Base-by-base conservation (phyloP, 148 eudicot species). In the Spergularia marina region DNA sequence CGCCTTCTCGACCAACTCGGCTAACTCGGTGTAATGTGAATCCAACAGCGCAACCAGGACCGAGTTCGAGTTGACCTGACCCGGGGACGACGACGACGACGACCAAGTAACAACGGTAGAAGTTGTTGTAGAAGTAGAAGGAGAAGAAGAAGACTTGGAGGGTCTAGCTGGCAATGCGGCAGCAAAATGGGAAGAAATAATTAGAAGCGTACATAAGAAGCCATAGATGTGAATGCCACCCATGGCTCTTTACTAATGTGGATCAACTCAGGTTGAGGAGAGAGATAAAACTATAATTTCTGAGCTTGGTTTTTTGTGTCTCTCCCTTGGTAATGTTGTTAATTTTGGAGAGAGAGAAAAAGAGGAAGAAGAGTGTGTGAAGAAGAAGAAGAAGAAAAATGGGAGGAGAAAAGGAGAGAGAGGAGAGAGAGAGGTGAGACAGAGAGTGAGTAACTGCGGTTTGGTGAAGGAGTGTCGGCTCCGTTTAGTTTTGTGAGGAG, bases 1-100 rank as follows among this genome's bases (percentile, higher is more conserved):
- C 2, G 91, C 91, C 20, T 88, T 88, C 61, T 88, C 91, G 2
- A 88, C 84, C 3, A 89, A 74, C 69, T 87, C 92, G 10, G 90
- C 84, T 5, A 89, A 62, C 51, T 89, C 90, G 30, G 92, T 85
- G 65, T 87, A 89, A 74, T 79, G 92, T 7, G 92, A 89, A 77
- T 89, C 92, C 12, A 89, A 79, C 1, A 89, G 80, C 0, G 90
- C 92, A 0, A 89, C 86, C n/a, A 89, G 73, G 16, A 89, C 86
- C 0, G 92, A 89, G 78, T 89, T 89, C 8, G 92, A 89, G 77
- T 85, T 85, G 76, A 89, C 82, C 65, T 80, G 88, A 58, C 53
- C 49, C 41, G 74, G 62, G 2, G 72, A 16, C 0, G 73, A 20
- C 8, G 53, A 10, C 41, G 74, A 57, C 4, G 72, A 16, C 0